Evolutionary conservation across 805 yeast genomes (phyloP).

Genomic region (Gaillardinia entomophila): DNA sequence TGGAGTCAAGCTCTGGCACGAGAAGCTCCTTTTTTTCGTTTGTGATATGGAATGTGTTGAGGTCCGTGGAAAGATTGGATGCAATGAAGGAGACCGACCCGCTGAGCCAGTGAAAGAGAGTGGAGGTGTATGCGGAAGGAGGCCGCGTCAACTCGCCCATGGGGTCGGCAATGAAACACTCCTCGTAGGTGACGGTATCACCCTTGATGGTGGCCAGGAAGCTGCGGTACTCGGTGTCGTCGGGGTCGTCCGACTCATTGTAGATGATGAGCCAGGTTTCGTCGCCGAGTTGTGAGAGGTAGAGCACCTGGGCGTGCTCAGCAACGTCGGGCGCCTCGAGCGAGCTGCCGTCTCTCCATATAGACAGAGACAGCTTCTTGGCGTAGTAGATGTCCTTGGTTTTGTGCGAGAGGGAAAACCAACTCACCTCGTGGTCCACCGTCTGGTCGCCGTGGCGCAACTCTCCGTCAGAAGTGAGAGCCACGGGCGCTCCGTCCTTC

Average conservation of each 20-base stretch:
- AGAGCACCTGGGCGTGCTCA: too few relatives aligned
- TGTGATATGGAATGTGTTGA: slow-evolving; percentile 32
- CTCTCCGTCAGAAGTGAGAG: too few relatives aligned
- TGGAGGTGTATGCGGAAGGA: slow-evolving; percentile 39
- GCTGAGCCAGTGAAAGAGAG: slow-evolving; percentile 37
- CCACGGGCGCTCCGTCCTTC: too few relatives aligned
- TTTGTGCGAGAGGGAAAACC: too few relatives aligned
- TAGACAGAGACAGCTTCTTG: too few relatives aligned
- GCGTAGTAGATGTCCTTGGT: too few relatives aligned
- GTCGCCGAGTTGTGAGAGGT: too few relatives aligned
- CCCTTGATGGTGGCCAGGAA: slow-evolving; percentile 3
- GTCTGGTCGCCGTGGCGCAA: too few relatives aligned
- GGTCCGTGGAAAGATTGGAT: slow-evolving; percentile 61
- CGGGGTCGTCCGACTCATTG: slow-evolving; percentile 22
- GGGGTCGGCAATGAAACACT: slow-evolving; percentile 46
- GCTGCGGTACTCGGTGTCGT: slow-evolving; percentile 10
- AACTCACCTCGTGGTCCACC: too few relatives aligned
- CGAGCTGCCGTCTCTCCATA: too few relatives aligned
- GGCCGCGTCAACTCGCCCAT: slow-evolving; percentile 45
- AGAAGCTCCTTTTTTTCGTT: slow-evolving; percentile 16
- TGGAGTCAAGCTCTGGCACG: slow-evolving; percentile 58
- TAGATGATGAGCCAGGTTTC: slow-evolving; percentile 19
- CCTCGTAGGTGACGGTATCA: slow-evolving; percentile 12
- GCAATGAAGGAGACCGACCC: slow-evolving; percentile 38
- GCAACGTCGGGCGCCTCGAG: too few relatives aligned